Evolutionary conservation across 208 protist species (phyloP), one percentile per base, ranked within the genome.

Genomic region (Leishmania lainsoni): DNA sequence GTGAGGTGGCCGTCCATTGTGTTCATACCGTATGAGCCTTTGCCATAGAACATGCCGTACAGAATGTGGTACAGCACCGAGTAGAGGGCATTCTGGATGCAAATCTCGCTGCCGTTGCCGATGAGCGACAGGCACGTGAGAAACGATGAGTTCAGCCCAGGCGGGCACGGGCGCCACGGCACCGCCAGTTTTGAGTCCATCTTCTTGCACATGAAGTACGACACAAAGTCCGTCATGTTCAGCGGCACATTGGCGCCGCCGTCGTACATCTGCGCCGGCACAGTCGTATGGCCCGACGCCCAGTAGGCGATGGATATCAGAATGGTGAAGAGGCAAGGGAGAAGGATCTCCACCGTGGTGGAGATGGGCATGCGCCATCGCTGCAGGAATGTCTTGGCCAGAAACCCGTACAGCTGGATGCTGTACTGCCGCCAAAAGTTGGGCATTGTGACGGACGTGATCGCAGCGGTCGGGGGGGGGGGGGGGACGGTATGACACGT

Each of bases 351-450:
- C 59, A 90, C 71, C 22, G 87, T 14, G 26, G 93, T 93, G n/a
- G 84, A 85, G 16, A 92, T 48, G 0, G 90, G 91, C 48, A 88
- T 85, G 68, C 88, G 85, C 83, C 85, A 86, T 54, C 87, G 88
- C 83, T 92, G 87, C 52, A 93, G 84, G 51, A 84, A 83, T 32
- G 86, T 88, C 87, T 97, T 95, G 74, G 90, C 85, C 10, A 97
- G 68, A 51, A 96, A 93, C 12, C 89, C 88, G 54, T 89, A 87
- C 76, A 91, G 86, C 81, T 96, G 92, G 58, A 92, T 87, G 54
- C 75, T 83, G 77, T 89, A 92, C 74, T 69, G 52, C 74, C 75
- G 80, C 35, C 74, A 80, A 78, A 79, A 81, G 51, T 39, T n/a
- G 9, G 78, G 12, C 54, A 75, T 75, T 16, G 70, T 12, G 45